A percentile compares a stretch with the other conserved stretches of the same genome.
Evolutionary conservation across 306 rosid genomes (phyloP).

Genomic region (Hippophae tibetana): DNA sequence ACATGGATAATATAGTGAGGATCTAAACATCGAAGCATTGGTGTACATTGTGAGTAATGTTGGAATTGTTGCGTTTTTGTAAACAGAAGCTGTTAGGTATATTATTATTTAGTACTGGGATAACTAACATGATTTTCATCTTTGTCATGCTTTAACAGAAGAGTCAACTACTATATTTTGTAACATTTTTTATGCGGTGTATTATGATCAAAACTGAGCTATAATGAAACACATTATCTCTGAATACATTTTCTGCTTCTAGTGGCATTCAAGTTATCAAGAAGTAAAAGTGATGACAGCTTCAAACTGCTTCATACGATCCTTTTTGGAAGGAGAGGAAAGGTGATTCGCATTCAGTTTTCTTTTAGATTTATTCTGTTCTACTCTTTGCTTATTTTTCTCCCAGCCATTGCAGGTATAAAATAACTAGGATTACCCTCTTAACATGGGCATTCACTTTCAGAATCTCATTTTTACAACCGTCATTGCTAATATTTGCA

Average conservation of each 20-base stretch:
- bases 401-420: constrained; percentile 6
- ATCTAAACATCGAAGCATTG: too few relatives aligned
- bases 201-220: constrained; percentile 8
- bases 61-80: too few relatives aligned
- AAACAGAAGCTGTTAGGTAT: too few relatives aligned
- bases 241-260: constrained; percentile 20
- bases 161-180: too few relatives aligned
- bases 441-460: constrained; percentile 1
- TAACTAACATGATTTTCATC: too few relatives aligned
- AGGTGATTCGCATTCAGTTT: constrained; percentile 40
- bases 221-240: constrained; percentile 12
- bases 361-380: constrained; percentile 8
- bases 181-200: constrained; percentile 1
- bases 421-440: not conserved
- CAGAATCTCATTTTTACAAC: constrained; percentile 10
- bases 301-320: constrained; percentile 82
- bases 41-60: too few relatives aligned
- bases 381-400: constrained; percentile 10
- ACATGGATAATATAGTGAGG: too few relatives aligned
- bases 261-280: constrained; percentile 88
- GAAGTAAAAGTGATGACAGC: constrained; percentile 72
- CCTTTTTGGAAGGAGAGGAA: constrained; percentile 94
- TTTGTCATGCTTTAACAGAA: too few relatives aligned
- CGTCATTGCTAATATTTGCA: constrained; percentile 28
- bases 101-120: too few relatives aligned